Conservation (phyloP, 306 rosid species). For the Cucumis melo region DNA sequence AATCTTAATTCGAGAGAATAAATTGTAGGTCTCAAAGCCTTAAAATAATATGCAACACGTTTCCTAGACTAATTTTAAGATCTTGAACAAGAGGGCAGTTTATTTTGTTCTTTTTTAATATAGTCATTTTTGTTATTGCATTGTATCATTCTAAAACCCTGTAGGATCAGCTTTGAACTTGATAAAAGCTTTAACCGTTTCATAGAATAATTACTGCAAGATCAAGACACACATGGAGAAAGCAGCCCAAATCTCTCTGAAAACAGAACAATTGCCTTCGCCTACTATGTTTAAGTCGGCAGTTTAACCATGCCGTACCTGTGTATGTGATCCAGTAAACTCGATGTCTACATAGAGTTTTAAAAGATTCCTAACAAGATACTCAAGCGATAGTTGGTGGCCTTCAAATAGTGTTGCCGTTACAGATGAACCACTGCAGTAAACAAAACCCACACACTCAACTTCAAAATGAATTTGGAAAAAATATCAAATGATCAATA, state of each 20-base stretch:
- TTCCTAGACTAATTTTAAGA: not conserved
- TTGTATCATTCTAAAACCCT: not conserved
- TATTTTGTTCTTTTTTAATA: not conserved
- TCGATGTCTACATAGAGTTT: slow-evolving; percentile 97
- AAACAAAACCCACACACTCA: slow-evolving; percentile 14
- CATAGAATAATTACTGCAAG: not conserved
- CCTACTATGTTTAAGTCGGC: not conserved
- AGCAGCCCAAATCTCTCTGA: not conserved
- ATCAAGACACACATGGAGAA: slow-evolving; percentile 1
- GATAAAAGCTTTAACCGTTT: not conserved
- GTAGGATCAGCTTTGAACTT: not conserved
- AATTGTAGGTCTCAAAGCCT: not conserved
- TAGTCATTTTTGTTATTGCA: not conserved
- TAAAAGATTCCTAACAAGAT: slow-evolving; percentile 91
- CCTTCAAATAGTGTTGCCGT: slow-evolving; percentile 85
- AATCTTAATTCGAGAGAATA: not conserved
- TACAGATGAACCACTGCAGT: slow-evolving; percentile 59
- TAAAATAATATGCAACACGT: not conserved
- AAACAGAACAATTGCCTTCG: not conserved
- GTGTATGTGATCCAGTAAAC: slow-evolving; percentile 97
- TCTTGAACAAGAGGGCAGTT: not conserved
- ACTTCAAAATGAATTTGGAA: slow-evolving; percentile 8
- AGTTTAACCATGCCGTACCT: slow-evolving; percentile 25
- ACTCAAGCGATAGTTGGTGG: slow-evolving; percentile 81
- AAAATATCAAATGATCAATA: not conserved